phyloP scores from a whole-genome alignment of 2,329 filamentous ascomycete species.

The Apiospora aurea region DNA sequence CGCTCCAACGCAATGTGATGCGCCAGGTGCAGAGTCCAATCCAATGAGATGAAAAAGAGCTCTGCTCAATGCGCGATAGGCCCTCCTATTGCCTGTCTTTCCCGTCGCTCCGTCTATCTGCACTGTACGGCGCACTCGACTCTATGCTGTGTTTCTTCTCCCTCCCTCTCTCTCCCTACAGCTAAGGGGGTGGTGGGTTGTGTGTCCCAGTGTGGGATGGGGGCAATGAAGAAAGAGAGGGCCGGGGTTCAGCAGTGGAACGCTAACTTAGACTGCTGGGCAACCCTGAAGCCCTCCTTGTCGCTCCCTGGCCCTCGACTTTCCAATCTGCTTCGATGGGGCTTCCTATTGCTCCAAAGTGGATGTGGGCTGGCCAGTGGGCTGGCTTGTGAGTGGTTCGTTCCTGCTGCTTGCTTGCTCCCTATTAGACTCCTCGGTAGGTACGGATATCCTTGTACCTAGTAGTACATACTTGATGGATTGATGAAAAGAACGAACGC shows the following conservation, averaged over 20 bases:
- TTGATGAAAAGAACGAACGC: not conserved
- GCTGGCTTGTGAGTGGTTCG: slow-evolving; percentile 5
- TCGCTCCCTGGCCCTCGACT: not conserved
- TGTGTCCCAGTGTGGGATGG: slow-evolving; percentile 11
- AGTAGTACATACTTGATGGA: not conserved
- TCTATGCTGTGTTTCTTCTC: not conserved
- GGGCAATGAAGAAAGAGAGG: not conserved
- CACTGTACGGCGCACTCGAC: not conserved
- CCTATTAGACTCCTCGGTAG: not conserved
- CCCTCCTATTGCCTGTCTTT: not conserved
- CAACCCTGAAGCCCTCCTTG: slow-evolving; percentile 19
- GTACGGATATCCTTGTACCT: not conserved
- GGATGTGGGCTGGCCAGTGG: slow-evolving; percentile 5
- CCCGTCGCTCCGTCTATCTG: not conserved
- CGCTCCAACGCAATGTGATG: slow-evolving; percentile 15
- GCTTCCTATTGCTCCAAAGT: slow-evolving; percentile 22
- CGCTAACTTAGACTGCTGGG: slow-evolving; percentile 18
- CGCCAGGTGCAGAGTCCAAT: slow-evolving; percentile 18
- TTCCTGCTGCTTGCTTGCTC: not conserved
- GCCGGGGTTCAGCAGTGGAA: slow-evolving; percentile 4
- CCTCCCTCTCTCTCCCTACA: not conserved
- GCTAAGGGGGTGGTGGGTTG: slow-evolving; percentile 9
- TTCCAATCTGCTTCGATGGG: slow-evolving; percentile 22
- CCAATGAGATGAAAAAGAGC: slow-evolving; percentile 21
- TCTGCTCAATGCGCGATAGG: slow-evolving; percentile 20